These are phyloP conservation scores for Porogramme epimiltina DNA, from an alignment of 1,284 basidiomycete species.

Conservation along the genomic window DNA sequence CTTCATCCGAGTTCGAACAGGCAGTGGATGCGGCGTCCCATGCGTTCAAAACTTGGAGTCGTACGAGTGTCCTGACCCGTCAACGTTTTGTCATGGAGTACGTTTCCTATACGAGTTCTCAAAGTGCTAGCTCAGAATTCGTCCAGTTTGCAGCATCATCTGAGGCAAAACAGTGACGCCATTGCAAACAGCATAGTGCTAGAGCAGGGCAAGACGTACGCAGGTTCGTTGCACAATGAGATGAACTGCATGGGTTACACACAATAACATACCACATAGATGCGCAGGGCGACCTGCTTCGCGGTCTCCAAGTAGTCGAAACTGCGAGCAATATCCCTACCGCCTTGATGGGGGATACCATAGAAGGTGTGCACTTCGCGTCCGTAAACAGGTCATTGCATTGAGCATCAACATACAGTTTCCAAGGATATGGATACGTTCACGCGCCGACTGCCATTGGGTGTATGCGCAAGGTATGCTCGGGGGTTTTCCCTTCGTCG, in stretches of 20 bases:
- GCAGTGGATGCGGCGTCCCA: constrained; percentile 88
- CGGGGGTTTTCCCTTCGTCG: constrained; percentile 10
- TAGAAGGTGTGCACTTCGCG: constrained; percentile 72
- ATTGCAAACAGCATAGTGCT: constrained; percentile 81
- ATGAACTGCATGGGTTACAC: neutral
- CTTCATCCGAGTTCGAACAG: constrained; percentile 77
- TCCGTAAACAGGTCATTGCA: neutral
- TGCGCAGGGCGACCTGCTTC: constrained; percentile 92
- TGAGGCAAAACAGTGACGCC: constrained; percentile 77
- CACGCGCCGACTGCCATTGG: constrained; percentile 76
- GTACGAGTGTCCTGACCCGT: constrained; percentile 82
- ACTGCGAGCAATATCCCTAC: constrained; percentile 84
- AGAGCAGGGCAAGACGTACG: constrained; percentile 90
- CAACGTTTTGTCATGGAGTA: constrained; percentile 92
- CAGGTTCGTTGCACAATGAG: constrained; percentile 59
- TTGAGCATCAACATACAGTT: constrained; percentile 45
- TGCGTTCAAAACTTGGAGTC: constrained; percentile 91
- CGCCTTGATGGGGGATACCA: constrained; percentile 84
- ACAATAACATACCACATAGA: constrained; percentile 47
- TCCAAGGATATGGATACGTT: constrained; percentile 98
- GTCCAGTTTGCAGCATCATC: constrained; percentile 80
- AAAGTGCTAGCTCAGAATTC: constrained; percentile 47
- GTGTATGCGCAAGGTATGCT: constrained; percentile 72
- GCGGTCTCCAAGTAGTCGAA: constrained; percentile 95
- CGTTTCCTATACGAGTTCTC: constrained; percentile 5